Evolutionary conservation across 306 rosid species (phyloP).

Genomic region (Casuarina equisetifolia): DNA sequence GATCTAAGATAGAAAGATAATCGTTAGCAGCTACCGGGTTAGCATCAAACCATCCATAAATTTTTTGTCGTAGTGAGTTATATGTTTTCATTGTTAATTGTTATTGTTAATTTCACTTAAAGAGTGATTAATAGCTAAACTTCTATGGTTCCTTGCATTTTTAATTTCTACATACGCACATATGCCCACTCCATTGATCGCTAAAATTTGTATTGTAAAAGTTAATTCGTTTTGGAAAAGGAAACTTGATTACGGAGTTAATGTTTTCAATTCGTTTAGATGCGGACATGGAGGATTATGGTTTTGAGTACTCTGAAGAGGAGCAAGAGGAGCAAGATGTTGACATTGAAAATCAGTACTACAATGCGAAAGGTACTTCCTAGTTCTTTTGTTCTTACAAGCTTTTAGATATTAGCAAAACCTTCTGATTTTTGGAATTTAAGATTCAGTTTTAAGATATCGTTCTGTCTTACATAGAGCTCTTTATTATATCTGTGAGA

Average conservation of each 20-base stretch:
- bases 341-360: constrained; percentile 97
- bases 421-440: constrained; percentile 20
- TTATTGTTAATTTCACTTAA: not conserved
- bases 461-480: not conserved
- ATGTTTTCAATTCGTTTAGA: constrained; percentile 45
- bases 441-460: not conserved
- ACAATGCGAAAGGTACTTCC: constrained; percentile 79
- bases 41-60: not conserved
- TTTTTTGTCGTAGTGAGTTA: not conserved
- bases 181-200: too few relatives aligned
- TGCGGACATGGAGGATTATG: constrained; percentile 99
- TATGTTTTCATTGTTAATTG: not conserved
- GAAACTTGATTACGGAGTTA: not conserved
- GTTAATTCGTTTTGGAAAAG: not conserved
- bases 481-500: not conserved
- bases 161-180: not conserved
- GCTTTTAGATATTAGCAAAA: constrained; percentile 6
- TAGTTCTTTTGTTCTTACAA: not conserved
- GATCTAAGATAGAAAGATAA: not conserved
- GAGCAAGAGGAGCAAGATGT: constrained; percentile 99
- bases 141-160: not conserved
- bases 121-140: not conserved
- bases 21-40: not conserved
- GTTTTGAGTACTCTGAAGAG: constrained; percentile 98
- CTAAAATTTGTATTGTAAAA: not conserved